Evolutionary conservation across 192 early-diverging fungal species (phyloP).

Genomic region (Linnemannia hyalina): DNA sequence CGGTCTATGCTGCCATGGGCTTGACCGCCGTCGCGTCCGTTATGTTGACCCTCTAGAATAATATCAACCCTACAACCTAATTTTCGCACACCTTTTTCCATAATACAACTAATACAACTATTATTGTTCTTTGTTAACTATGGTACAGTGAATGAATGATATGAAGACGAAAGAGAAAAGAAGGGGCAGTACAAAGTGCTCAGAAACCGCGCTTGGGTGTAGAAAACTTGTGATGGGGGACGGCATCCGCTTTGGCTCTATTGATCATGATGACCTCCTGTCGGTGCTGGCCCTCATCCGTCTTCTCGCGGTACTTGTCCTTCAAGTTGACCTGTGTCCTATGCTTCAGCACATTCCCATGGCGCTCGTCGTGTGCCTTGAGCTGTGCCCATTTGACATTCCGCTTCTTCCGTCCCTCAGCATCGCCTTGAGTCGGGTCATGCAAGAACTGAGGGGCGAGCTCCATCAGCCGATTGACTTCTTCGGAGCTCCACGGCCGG

Average conservation of each 20-base stretch:
- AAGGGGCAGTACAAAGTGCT: not conserved
- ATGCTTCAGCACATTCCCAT: constrained; percentile 35
- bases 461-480: constrained; percentile 26
- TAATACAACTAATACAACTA: not conserved
- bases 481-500: constrained; percentile 19
- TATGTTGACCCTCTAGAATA: constrained; percentile 9
- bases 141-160: not conserved
- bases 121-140: not conserved
- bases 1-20: not conserved
- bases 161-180: not conserved
- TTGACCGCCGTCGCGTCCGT: not conserved
- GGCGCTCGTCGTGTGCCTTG: constrained; percentile 19
- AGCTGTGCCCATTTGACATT: constrained; percentile 27
- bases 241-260: not conserved
- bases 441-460: constrained; percentile 18
- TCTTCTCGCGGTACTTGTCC: constrained; percentile 48
- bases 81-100: not conserved
- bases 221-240: constrained; percentile 20
- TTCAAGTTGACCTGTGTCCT: constrained; percentile 44
- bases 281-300: constrained; percentile 32
- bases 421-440: no score
- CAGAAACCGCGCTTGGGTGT: not conserved
- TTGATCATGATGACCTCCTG: constrained; percentile 7
- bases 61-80: not conserved
- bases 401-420: not conserved